Evolutionary conservation across 2,329 filamentous ascomycete species (phyloP), one percentile per base, ranked within the genome.

Genomic region (Colletotrichum noveboracense): DNA sequence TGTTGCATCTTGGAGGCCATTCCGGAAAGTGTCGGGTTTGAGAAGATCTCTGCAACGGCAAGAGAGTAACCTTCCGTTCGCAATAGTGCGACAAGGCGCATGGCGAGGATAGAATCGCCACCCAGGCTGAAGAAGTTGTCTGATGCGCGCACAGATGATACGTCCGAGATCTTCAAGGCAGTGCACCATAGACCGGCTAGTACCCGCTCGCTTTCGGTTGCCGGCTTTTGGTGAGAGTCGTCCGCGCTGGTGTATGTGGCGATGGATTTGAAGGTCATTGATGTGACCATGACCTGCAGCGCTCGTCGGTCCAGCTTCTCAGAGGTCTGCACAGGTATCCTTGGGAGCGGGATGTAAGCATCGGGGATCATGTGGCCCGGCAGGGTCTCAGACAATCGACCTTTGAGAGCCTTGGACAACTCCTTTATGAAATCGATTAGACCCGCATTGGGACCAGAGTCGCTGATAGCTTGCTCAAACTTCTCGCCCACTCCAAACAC

Each of bases 71-170:
- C 76, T 16, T 81, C 75, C 3, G 70, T 55, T 10, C 78, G 77
- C 2, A 80, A 74, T 0, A 77, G 66, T 3, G 77, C 32, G 8
- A 80, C 79, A 18, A 82, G 71, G 21, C 79, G 78, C 78, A 82
- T 82, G 13, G 80, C 80, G 0, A 75, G 73, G 10, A 82, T 76
- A 1, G 80, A 82, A 34, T 82, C 80, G n/a, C 24, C 77, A 9
- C 78, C 78, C 26, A 77, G 58, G 21, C 71, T 70, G 70, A 79
- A 78, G 34, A 79, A 78, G 64, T 78, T 79, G 66, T 79, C 76
- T 16, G 64, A 68, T 7, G 62, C 18, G 21, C 52, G 38, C 5
- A 62, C 71, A 9, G 70, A 61, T 3, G 36, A 16, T 30, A 69
- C 56, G 9, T 55, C 34, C 4, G 32, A 18, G 24, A 76, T 56